Conservation (phyloP, 1,284 basidiomycete species). For the Albatrellus sp. region DNA sequence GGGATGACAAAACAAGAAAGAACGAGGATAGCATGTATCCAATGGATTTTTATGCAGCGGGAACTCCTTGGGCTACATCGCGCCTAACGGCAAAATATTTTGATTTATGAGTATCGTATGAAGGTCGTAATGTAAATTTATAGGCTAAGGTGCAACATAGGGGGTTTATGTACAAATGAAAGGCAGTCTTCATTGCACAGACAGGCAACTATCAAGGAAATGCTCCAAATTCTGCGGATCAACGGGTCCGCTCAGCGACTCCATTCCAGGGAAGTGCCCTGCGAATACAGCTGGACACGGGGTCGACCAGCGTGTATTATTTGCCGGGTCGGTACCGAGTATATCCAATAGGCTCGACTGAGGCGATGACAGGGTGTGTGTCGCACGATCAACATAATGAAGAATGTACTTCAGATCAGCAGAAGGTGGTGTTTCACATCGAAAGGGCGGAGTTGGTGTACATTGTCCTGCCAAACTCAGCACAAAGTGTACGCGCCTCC, state of each 20-base stretch:
- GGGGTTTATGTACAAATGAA: no score
- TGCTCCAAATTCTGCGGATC: conserved; percentile 10
- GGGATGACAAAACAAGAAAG: conserved; percentile 33
- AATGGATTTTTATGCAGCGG: conserved; percentile 93
- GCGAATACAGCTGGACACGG: conserved; percentile 10
- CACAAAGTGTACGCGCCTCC: conserved; percentile 11
- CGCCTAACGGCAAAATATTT: conserved; percentile 30
- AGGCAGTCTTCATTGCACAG: conserved; percentile 11
- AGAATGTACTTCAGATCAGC: neutral
- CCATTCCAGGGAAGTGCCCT: conserved; percentile 15
- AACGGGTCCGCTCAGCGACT: conserved; percentile 13
- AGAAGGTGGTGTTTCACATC: neutral
- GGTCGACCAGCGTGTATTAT: conserved; percentile 11
- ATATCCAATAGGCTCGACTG: conserved; percentile 9
- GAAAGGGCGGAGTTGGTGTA: neutral
- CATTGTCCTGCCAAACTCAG: conserved; percentile 5
- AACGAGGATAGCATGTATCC: conserved; percentile 49
- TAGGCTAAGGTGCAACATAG: neutral
- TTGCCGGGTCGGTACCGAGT: conserved; percentile 8
- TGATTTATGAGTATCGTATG: no score
- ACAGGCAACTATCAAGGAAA: conserved; percentile 15
- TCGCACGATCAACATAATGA: conserved; percentile 9
- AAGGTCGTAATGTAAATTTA: conserved; percentile 1
- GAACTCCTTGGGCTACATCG: conserved; percentile 61
- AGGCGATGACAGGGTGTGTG: conserved; percentile 9